Evolutionary conservation across 2,329 filamentous ascomycete species (phyloP).

Genomic region (Monosporascus sp.): DNA sequence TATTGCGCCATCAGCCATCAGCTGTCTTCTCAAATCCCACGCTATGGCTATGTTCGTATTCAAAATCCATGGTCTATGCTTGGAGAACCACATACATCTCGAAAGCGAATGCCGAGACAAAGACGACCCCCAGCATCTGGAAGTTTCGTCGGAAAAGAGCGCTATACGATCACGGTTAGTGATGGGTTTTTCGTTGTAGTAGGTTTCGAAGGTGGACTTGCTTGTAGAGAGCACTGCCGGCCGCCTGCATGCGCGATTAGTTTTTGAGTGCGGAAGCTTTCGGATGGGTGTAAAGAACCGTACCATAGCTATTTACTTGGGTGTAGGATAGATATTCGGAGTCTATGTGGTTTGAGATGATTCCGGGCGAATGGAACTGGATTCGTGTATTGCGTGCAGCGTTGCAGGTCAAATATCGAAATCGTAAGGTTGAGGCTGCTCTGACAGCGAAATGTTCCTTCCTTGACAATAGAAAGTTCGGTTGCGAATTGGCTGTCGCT

Average conservation of each 20-base stretch:
- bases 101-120: constrained; percentile 81
- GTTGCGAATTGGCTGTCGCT: constrained; percentile 20
- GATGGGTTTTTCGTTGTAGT: constrained; percentile 3
- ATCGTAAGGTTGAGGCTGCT: constrained; percentile 6
- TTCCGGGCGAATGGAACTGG: background rate
- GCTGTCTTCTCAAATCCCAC: constrained; percentile 11
- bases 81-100: constrained; percentile 68
- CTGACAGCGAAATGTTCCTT: background rate
- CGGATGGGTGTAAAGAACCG: constrained; percentile 22
- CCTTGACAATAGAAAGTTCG: constrained; percentile 10
- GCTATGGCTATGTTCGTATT: constrained; percentile 2
- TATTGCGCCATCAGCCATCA: constrained; percentile 37
- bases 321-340: background rate
- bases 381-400: constrained; percentile 3
- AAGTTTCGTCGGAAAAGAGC: constrained; percentile 81
- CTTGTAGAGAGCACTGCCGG: constrained; percentile 54
- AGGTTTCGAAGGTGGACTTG: constrained; percentile 34
- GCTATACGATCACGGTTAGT: constrained; percentile 46
- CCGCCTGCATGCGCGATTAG: constrained; percentile 34
- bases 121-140: constrained; percentile 82
- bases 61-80: background rate
- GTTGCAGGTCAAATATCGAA: constrained; percentile 1
- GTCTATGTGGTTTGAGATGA: background rate
- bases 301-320: constrained; percentile 46
- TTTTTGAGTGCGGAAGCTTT: constrained; percentile 8